Base-by-base conservation (phyloP, 805 yeast genomes). In the Teunomyces kruisii region DNA sequence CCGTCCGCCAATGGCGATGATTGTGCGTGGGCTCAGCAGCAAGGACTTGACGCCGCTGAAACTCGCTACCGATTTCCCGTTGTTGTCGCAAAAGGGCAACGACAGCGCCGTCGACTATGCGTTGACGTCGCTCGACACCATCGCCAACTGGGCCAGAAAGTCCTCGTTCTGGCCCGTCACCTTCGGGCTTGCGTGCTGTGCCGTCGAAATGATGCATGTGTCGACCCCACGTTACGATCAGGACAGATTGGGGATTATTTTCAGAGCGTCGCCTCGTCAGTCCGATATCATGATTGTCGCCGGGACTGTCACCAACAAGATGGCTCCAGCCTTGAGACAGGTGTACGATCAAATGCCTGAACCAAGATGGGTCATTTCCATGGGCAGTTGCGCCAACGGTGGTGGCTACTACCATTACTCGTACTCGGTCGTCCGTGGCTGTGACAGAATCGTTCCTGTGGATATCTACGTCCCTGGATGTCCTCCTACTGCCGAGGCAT, bases 281-380 rank as follows among this genome's bases (percentile, higher is more conserved):
- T 82, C 94, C 4, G 96, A 88, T 77, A 84, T 88, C 53, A 86
- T 88, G 86, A 88, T 88, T 70, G 94, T 88, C 46, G 96, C 96
- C 2, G 96, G 96, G 33, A 88, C 96, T 2, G 80, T 88, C 54
- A 88, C 96, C 51, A 88, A 88, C 67, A 88, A 88, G 72, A 88
- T 88, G 96, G 96, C 96, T 2, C 96, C 96, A 32, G 94, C 94
- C 19, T 75, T 88, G 65, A 84, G 96, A 74, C 94, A 87, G 72
- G 96, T 88, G 28, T 88, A 88, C 67, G 96, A 88, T 67, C 96
- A 88, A 70, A 88, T 88, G 96, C 89, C 96, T 29, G 94, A 86
- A 56, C 96, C 96, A 39, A 82, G 91, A 70, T 88, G 96, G 96
- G 96, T 88, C 42, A 88, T 88, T 57, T 86, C 94, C 46, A 88